Percentiles rank a stretch among this genome's conserved stretches.
These are phyloP conservation scores for Pterocarpus santalinus DNA, from an alignment of 306 rosid genomes.

Conservation along the genomic window DNA sequence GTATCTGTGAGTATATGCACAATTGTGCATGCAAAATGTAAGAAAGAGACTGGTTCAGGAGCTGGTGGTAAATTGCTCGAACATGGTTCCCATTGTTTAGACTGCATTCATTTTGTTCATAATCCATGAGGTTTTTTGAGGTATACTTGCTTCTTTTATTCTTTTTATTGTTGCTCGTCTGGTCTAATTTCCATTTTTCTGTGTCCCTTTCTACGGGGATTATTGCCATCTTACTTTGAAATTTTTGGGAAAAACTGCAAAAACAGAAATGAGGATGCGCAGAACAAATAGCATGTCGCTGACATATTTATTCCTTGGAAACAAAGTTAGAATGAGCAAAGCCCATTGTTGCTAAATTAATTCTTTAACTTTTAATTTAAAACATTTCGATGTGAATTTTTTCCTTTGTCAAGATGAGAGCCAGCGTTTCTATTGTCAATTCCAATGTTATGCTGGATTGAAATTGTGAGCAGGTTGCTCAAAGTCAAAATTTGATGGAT, in stretches of 20 bases:
- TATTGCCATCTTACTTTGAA: constrained; percentile 20
- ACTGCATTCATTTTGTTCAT: constrained; percentile 70
- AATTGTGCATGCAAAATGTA: constrained; percentile 46
- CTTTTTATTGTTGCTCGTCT: background rate
- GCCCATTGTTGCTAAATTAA: background rate
- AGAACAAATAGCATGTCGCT: background rate
- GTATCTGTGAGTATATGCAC: constrained; percentile 46
- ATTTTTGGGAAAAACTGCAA: constrained; percentile 12
- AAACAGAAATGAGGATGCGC: background rate
- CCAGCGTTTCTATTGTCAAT: background rate
- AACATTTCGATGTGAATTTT: background rate
- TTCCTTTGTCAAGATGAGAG: constrained; percentile 2
- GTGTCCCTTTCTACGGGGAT: constrained; percentile 7
- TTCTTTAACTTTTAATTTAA: background rate
- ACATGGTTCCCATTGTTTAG: constrained; percentile 54
- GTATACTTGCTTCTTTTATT: constrained; percentile 28
- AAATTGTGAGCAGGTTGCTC: background rate
- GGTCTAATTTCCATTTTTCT: constrained; percentile 2
- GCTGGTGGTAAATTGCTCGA: constrained; percentile 56
- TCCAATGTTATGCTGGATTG: background rate
- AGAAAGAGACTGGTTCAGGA: constrained; percentile 49
- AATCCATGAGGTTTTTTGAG: constrained; percentile 50
- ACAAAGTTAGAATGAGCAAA: background rate
- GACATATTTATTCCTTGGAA: constrained; percentile 9
- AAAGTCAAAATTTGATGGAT: background rate